Conservation (phyloP, 305 asterid species). For the Fraxinus xanthoxyloides region DNA sequence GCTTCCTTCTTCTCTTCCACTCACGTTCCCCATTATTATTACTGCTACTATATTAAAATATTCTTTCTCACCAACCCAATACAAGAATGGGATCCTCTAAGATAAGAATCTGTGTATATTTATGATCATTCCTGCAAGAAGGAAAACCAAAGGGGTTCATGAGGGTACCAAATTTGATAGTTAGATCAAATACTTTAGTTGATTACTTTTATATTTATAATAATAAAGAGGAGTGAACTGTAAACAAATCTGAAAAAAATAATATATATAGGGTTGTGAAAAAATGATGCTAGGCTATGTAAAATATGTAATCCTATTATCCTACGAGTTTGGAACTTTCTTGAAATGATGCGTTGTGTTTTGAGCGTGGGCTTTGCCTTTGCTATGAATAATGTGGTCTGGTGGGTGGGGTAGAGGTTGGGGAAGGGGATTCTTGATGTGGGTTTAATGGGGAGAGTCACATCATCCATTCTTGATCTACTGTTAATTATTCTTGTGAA, state of each 20-base stretch:
- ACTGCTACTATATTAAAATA: not conserved
- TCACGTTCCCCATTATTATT: constrained; percentile 62
- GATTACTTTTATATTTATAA: not conserved
- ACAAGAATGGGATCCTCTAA: not conserved
- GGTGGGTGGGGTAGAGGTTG: not conserved
- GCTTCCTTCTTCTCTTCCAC: constrained; percentile 66
- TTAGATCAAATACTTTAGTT: not conserved
- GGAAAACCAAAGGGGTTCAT: not conserved
- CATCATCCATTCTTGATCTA: constrained; percentile 11
- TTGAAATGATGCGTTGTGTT: constrained; percentile 13
- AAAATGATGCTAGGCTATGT: not conserved
- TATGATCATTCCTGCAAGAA: not conserved
- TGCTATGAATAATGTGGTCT: not conserved
- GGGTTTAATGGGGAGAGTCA: constrained; percentile 15
- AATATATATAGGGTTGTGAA: not conserved
- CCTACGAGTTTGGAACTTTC: constrained; percentile 36
- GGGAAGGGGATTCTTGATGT: constrained; percentile 10
- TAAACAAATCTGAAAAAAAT: not conserved
- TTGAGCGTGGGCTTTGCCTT: not conserved
- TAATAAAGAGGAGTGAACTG: not conserved
- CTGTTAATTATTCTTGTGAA: constrained; percentile 10
- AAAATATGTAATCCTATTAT: not conserved
- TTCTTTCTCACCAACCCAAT: not conserved
- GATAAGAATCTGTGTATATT: not conserved
- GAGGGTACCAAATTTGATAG: not conserved